These are phyloP conservation scores for Colletotrichum sp. DNA, from an alignment of 2,329 filamentous ascomycete genomes.

Conservation along the genomic window DNA sequence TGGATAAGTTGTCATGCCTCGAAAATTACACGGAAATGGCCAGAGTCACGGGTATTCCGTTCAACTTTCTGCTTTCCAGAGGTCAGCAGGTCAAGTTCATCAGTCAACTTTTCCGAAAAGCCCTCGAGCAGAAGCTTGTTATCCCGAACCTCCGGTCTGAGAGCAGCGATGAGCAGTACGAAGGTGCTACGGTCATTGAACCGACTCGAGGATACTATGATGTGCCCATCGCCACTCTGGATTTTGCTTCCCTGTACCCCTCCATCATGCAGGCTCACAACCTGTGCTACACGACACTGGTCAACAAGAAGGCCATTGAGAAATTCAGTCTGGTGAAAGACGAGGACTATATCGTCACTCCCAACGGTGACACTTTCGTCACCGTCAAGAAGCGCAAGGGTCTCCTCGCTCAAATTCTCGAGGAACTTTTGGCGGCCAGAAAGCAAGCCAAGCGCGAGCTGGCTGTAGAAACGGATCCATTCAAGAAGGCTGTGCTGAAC, in stretches of 20 bases:
- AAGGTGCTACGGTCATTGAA: conserved; percentile 97
- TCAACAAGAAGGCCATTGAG: conserved; percentile 80
- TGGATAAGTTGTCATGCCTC: conserved; percentile 98
- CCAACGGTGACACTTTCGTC: conserved; percentile 92
- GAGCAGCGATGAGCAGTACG: conserved; percentile 84
- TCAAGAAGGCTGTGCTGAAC: conserved; percentile 97
- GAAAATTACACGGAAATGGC: conserved; percentile 99
- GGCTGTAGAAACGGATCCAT: conserved; percentile 87
- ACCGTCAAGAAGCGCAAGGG: conserved; percentile 90
- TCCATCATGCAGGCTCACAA: conserved; percentile 99
- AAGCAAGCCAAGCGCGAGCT: conserved; percentile 94
- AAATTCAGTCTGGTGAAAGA: conserved; percentile 81
- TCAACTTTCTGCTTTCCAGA: conserved; percentile 89
- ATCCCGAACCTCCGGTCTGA: conserved; percentile 84
- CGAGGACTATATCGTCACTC: conserved; percentile 95
- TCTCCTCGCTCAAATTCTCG: conserved; percentile 90
- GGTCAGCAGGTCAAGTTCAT: conserved; percentile 98
- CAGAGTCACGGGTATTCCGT: conserved; percentile 97
- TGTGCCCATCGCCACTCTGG: conserved; percentile 92
- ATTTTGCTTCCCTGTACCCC: conserved; percentile 98
- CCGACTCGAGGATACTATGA: conserved; percentile 93
- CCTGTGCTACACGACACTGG: conserved; percentile 92
- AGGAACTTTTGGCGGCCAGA: conserved; percentile 88
- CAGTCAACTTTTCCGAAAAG: conserved; percentile 95
- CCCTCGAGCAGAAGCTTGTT: conserved; percentile 89